phyloP scores from a whole-genome alignment of 768 basidiomycete species.

The Amyloporia xantha region DNA sequence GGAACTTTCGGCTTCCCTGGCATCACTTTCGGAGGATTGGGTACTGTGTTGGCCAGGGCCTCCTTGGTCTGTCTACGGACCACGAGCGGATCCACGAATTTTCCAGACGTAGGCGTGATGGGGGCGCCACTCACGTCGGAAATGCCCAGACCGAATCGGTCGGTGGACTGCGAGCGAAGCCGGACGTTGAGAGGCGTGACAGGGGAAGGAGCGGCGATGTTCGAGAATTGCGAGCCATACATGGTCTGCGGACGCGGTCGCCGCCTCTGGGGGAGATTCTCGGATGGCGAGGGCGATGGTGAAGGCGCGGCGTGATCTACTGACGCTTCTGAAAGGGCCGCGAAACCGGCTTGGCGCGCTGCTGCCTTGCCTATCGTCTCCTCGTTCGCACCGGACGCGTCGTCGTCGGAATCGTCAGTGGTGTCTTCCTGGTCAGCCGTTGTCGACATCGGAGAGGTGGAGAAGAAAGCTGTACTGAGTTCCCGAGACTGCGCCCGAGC shows the following conservation, averaged over 20 bases:
- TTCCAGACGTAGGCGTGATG: constrained; percentile 31
- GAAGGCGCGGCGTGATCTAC: constrained; percentile 15
- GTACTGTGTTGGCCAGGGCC: constrained; percentile 31
- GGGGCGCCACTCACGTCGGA: constrained; percentile 12
- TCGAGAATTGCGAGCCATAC: constrained; percentile 30
- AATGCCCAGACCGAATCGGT: constrained; percentile 18
- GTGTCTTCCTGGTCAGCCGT: constrained; percentile 17
- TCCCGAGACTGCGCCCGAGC: constrained; percentile 21
- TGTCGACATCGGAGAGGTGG: constrained; percentile 28
- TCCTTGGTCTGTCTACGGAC: constrained; percentile 56
- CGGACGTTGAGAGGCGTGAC: constrained; percentile 25
- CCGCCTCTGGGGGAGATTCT: constrained; percentile 21
- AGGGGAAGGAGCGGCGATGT: constrained; percentile 21
- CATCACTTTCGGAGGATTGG: constrained; percentile 37
- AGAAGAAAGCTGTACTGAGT: constrained; percentile 38
- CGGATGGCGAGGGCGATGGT: constrained; percentile 19
- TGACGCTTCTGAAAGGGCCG: constrained; percentile 21
- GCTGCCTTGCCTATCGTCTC: constrained; percentile 58
- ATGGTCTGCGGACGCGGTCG: constrained; percentile 51
- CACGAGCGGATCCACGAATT: constrained; percentile 75
- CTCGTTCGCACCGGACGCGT: constrained; percentile 35
- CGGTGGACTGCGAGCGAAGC: constrained; percentile 32
- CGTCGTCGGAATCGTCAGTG: constrained; percentile 31
- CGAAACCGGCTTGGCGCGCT: constrained; percentile 23
- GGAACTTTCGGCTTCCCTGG: constrained; percentile 55